Conservation (phyloP, 169 alveolate genomes). For the Plasmodium relictum region DNA sequence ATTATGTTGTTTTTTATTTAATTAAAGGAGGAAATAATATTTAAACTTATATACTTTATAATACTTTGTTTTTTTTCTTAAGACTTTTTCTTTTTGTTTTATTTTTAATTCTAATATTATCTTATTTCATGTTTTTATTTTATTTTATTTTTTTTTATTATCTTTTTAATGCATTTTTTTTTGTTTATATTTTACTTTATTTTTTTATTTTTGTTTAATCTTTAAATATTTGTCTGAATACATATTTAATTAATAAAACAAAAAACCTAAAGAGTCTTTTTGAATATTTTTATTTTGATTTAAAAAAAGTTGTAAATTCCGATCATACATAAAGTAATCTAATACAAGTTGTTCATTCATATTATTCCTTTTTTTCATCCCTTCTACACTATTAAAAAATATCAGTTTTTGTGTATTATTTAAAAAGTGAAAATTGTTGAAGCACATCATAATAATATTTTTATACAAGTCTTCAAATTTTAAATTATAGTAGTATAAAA, state of each 20-base stretch:
- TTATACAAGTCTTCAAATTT: constrained; percentile 12
- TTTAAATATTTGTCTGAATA: neutral
- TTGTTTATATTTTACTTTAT: neutral
- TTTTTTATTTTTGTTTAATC: neutral
- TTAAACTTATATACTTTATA: neutral
- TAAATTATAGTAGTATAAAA: constrained; percentile 36
- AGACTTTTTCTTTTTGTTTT: neutral
- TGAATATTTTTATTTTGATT: constrained; percentile 36
- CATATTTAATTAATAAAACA: constrained; percentile 29
- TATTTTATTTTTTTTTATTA: constrained; percentile 3
- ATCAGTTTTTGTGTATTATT: constrained; percentile 58
- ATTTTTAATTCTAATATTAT: neutral
- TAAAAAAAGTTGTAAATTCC: constrained; percentile 32
- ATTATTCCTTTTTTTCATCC: constrained; percentile 13
- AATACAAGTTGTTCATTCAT: neutral
- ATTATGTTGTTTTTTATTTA: constrained; percentile 52
- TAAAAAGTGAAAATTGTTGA: constrained; percentile 14
- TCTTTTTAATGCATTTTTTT: neutral
- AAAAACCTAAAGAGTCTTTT: constrained; percentile 44
- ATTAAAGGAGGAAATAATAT: constrained; percentile 60
- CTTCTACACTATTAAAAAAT: constrained; percentile 55
- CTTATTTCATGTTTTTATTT: neutral
- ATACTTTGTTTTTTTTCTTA: neutral
- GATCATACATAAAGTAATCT: constrained; percentile 63
- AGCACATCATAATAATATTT: constrained; percentile 24